phyloP scores from a whole-genome alignment of 1,284 basidiomycete species.

The Microbotryomycetes sp. region DNA sequence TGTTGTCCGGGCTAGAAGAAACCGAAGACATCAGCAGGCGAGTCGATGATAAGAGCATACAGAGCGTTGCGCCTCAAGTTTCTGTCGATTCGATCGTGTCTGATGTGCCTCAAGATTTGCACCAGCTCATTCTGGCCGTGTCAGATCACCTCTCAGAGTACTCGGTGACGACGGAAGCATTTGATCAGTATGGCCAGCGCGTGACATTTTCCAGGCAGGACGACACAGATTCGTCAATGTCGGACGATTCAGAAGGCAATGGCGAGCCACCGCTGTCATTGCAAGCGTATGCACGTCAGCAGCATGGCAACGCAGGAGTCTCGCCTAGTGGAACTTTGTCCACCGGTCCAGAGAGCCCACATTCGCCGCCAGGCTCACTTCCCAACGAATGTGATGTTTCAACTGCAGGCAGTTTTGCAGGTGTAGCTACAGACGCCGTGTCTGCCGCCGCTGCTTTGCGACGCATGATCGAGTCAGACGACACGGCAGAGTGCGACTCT shows the following conservation, averaged over 20 bases:
- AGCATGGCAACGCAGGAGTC: neutral
- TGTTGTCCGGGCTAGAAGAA: constrained; percentile 20
- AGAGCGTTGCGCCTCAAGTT: neutral
- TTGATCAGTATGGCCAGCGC: neutral
- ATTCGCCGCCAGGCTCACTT: neutral
- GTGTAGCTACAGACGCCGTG: constrained; percentile 2
- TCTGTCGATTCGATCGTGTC: constrained; percentile 18
- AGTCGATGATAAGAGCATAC: neutral
- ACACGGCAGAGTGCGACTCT: neutral
- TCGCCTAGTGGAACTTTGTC: neutral
- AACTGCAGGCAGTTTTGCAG: constrained; percentile 16
- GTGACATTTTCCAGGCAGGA: neutral
- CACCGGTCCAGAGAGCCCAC: neutral
- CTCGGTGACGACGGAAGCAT: neutral
- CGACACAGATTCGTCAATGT: neutral
- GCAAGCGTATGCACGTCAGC: neutral
- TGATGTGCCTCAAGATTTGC: constrained; percentile 23
- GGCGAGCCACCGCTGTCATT: neutral
- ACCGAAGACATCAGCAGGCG: constrained; percentile 9
- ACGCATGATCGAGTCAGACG: constrained; percentile 1
- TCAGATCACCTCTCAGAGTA: constrained; percentile 23
- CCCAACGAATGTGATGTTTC: neutral
- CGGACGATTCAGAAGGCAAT: neutral
- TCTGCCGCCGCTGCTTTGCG: constrained; percentile 12
- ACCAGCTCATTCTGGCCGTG: constrained; percentile 16